Evolutionary conservation across 495 filamentous ascomycete species (phyloP), one percentile per base, ranked within the genome.

Genomic region (Hypoxylon crocopeplum): DNA sequence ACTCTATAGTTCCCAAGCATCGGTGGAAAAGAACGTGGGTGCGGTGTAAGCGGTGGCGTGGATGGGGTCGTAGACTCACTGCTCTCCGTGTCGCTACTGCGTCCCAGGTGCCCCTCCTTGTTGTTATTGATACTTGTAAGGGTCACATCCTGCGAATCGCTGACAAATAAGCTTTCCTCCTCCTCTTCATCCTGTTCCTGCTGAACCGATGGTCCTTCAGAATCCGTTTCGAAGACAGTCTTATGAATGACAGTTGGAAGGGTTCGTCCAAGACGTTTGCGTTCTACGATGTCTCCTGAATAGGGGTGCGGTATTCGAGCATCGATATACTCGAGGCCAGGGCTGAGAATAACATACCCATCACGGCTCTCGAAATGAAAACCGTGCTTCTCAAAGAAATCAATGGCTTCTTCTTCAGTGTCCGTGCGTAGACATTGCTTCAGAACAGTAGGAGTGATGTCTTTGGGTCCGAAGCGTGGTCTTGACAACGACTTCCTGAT

Each of bases 371-470:
- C 67, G 29, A 96, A 81, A 19, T 77, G 67, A 30, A 96, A 78
- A 15, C 84, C 86, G 61, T 92, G 86, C 7, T 84, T 78, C 70
- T 89, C 75, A 38, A 82, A 86, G 63, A 92, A 96, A 1, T 83
- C 74, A 2, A 84, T 71, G 1, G 88, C 87, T 59, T 96, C 83
- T 8, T 87, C 80, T 29, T 84, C 77, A 5, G 86, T 79, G 68
- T 96, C 92, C 45, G 96, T 92, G 36, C 82, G 82, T 27, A 97
- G 74, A 6, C 84, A 78, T 15, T 75, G 71, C 47, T 87, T 87
- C 33, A 96, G 69, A 34, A 88, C 80, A 1, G 81, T 70, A 15
- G 91, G 68, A 1, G 85, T 89, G 79, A 92, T 90, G 52, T 95
- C 91, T 40, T 89, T 84, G 3, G 86, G 88, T 19, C 85, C 88